These are phyloP conservation scores for Calendula officinalis DNA, from an alignment of 129 eudicot genomes.

Conservation along the genomic window DNA sequence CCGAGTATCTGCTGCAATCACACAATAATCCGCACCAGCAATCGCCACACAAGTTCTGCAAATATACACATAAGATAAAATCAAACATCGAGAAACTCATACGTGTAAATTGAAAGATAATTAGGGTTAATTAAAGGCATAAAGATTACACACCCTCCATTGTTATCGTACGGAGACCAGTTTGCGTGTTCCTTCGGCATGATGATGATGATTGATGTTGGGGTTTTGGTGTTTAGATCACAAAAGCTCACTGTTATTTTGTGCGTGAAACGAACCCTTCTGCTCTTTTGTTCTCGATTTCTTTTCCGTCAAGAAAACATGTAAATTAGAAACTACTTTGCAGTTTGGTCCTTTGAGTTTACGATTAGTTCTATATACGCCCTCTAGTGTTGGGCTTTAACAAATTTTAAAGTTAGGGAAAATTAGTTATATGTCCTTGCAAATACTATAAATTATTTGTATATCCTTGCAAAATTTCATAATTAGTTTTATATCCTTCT, in stretches of 20 bases:
- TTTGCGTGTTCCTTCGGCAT: constrained; percentile 49
- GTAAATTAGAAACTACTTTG: constrained; percentile 16
- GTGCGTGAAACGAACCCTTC: constrained; percentile 14
- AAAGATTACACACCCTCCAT: constrained; percentile 37
- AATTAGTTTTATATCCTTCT: too few relatives aligned
- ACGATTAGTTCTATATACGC: not conserved
- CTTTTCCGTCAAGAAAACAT: constrained; percentile 37
- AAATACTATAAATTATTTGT: too few relatives aligned
- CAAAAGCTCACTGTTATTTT: constrained; percentile 2
- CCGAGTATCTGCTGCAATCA: constrained; percentile 94
- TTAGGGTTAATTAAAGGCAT: not conserved
- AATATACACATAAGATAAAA: constrained; percentile 13
- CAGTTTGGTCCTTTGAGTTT: constrained; percentile 19
- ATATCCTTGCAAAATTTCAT: too few relatives aligned
- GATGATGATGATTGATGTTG: not conserved
- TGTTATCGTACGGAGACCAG: constrained; percentile 52
- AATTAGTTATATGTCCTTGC: too few relatives aligned
- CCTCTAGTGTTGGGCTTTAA: too few relatives aligned
- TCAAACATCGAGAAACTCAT: not conserved
- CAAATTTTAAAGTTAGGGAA: too few relatives aligned
- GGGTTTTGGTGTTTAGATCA: constrained; percentile 12
- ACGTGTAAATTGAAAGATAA: not conserved
- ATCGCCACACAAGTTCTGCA: constrained; percentile 88
- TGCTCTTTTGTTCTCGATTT: constrained; percentile 25
- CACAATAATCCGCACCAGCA: constrained; percentile 96